Base-by-base conservation (phyloP, 2,329 filamentous ascomycete genomes). In the Pyrenophora teres region DNA sequence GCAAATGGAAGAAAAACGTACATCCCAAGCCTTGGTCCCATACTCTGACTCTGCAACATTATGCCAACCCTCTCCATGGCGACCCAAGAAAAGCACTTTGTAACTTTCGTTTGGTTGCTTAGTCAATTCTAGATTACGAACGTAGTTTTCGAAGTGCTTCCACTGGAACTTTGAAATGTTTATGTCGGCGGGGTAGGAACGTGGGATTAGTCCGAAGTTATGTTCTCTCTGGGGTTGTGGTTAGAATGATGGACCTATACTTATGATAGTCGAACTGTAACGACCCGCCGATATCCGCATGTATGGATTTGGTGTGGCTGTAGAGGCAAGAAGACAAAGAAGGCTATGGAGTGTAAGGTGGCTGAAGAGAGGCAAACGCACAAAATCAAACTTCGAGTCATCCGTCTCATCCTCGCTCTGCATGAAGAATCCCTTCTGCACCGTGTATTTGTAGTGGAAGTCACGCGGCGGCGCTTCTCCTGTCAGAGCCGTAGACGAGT, bases 11-110 rank as follows among this genome's bases (percentile, higher is more conserved):
- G n/a, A 15, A 16, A 16, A 38, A 74, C 81, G 62, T 69, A 83
- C 83, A 67, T 89, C 86, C 87, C 87, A 89, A 5, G 82, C 83
- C 6, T 81, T 78, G 0, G 86, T 89, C 25, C 86, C 86, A 62
- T 88, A 89, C 63, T 80, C 86, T n/a, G 77, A 74, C 72, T 89
- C 84, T 7, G 86, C 87, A 13, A 84, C 82, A 65, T 87, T 87
- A 65, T 87, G 82, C 52, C 75, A 77, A 0, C 87, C 87, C 70
- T 90, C 81, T 8, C 87, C 88, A 68, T 90, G 88, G 33, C 88
- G 81, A 16, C 83, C 87, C 64, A 89, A 77, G 69, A 86, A 86
- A 18, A 90, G 68, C 6, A 90, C 77, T 70, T 89, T 90, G 75
- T 86, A 87, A 12, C 77, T 73, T 4, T 79, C 77, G 23, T 75